Base-by-base conservation (phyloP, 345 rosid species). In the Ceriops tagal region DNA sequence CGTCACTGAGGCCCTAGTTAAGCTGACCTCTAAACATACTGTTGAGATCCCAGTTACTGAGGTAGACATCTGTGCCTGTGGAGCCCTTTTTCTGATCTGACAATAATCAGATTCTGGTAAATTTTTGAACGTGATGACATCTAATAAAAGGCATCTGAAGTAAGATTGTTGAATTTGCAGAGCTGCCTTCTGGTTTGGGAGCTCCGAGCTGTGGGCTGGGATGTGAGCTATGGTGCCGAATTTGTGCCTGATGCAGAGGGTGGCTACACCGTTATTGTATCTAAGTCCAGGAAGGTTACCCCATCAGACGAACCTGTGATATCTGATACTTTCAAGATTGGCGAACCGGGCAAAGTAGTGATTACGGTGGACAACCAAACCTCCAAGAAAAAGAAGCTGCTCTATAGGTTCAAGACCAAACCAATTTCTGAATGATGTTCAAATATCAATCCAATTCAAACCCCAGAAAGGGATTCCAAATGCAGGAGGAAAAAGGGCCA, bases 331-430 rank as follows among this genome's bases (percentile, higher is more conserved):
- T 85, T 78, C 84, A 85, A 77, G 71, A 63, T 66, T 3, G 76
- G 73, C 1, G 86, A 85, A 49, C 64, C 85, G 0, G 89, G 89
- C 61, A 85, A 85, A 69, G 62, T 85, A 19, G 73, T 80, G 43
- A 63, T 85, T 62, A 64, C 81, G 56, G 62, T 85, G 16, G 84
- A 80, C 26, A 85, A 85, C 56, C 75, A 76, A 51, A 64, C 82
- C 37, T 68, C 77, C 63, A 83, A 74, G 85, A 84, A 82, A 86
- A 85, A 82, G 84, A 79, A 78, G 63, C 76, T 83, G 22, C 80
- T 85, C 69, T 82, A 80, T 65, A 80, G 89, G 68, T 82, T 75
- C 53, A 82, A 82, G 83, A 71, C 68, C 75, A 80, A 76, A 37
- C 68, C 75, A 35, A 32, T 60, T 61, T 66, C 77, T 26, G 70